Base-by-base conservation (phyloP, 257 asterid species). In the Solanum stenotomum region DNA sequence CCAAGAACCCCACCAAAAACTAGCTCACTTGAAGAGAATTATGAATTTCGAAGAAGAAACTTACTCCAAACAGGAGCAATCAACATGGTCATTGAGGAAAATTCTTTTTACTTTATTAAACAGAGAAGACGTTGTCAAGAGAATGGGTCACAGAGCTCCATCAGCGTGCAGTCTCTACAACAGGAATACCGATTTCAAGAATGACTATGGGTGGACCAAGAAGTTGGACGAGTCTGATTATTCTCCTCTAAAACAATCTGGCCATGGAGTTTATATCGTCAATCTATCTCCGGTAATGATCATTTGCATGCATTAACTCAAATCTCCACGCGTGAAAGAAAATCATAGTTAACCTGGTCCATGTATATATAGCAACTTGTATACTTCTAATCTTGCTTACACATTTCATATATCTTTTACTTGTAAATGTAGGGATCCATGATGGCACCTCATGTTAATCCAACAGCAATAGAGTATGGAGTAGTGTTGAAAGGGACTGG, bases 381-480 rank as follows among this genome's bases (percentile, higher is more conserved):
- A 4, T 40, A 1, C 9, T 78, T n/a, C 23, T 40, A 40, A 27
- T 27, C 29, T 27, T 27, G 29, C 29, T 27, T 27, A 27, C 29
- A 27, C 29, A 27, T 27, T 27, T 27, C 29, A 27, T 27, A 27
- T 27, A 27, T 27, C 29, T 72, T 20, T 42, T 78, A 11, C 31
- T 42, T 5, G 9, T 8, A 7, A 25, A 25, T 89, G 88, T 79
- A 97, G 99, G 98, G 99, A 75, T 92, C 98, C 34, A 94, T 97
- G 98, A 90, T 97, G 98, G 98, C 98, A 42, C 99, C 98, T 5
- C 99, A 97, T 67, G 84, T 94, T 38, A 97, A 96, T 70, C 98
- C 98, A 68, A 90, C 89, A 67, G 98, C 98, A 67, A 91, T 91
- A 1, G 98, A 94, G 89, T 94, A 90, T 5, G 99, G 98, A 9